Evolutionary conservation across 1,284 basidiomycete species (phyloP).

Genomic region (Cryptococcus sp.): DNA sequence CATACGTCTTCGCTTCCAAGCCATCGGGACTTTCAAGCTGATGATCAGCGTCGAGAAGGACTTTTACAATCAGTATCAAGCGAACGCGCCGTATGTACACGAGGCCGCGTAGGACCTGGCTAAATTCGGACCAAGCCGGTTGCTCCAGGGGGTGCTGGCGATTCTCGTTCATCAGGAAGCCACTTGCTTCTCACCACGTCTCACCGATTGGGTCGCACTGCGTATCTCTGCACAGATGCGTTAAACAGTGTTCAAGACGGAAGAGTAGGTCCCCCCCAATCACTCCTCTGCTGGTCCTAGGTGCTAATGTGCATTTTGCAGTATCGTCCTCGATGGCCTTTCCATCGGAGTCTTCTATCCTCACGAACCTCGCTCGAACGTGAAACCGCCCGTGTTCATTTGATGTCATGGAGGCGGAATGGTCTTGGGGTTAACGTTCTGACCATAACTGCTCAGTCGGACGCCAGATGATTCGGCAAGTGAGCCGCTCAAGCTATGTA

Average conservation of each 20-base stretch:
- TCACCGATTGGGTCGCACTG: not conserved
- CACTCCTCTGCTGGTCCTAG: too few relatives aligned
- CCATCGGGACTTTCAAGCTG: too few relatives aligned
- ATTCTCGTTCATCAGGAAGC: constrained; percentile 57
- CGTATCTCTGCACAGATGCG: constrained; percentile 43
- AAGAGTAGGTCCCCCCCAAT: constrained; percentile 14
- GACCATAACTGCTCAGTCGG: too few relatives aligned
- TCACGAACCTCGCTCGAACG: not conserved
- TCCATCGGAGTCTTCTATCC: constrained; percentile 10
- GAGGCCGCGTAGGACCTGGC: constrained; percentile 63
- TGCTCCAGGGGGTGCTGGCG: constrained; percentile 63
- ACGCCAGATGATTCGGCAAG: too few relatives aligned
- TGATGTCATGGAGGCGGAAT: constrained; percentile 60
- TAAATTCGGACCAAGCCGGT: constrained; percentile 60
- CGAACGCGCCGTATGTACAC: constrained; percentile 58
- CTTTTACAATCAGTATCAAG: constrained; percentile 37
- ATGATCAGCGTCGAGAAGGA: not conserved
- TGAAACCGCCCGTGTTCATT: constrained; percentile 10
- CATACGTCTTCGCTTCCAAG: not conserved
- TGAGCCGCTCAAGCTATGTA: too few relatives aligned
- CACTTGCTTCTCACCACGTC: too few relatives aligned
- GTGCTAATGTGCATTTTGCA: constrained; percentile 55
- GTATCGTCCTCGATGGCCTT: constrained; percentile 59
- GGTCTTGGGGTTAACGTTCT: too few relatives aligned
- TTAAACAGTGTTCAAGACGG: constrained; percentile 12